Conservation (phyloP, 176 grass and related monocot genomes). For the Carex myosuroides region DNA sequence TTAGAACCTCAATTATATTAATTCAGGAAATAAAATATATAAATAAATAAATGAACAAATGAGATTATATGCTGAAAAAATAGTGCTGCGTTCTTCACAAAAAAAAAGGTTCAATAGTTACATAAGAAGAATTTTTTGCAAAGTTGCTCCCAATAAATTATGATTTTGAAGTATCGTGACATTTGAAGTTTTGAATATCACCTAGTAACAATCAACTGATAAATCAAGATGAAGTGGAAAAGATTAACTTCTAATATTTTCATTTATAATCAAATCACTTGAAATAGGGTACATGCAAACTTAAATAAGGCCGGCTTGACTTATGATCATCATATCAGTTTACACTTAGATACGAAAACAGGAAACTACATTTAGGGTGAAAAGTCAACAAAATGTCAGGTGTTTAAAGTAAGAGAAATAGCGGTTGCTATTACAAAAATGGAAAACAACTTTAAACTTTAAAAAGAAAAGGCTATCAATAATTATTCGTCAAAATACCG, state of each 20-base stretch:
- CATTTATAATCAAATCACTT: neutral
- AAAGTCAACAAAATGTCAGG: neutral
- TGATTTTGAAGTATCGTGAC: neutral
- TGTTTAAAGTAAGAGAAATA: neutral
- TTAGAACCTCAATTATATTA: neutral
- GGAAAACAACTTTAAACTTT: neutral
- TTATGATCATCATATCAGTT: neutral
- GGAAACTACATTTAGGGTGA: neutral
- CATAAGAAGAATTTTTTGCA: neutral
- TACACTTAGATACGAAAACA: neutral
- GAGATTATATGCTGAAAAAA: neutral
- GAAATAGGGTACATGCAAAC: neutral
- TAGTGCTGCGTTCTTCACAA: neutral
- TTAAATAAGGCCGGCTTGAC: neutral
- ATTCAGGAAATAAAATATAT: neutral
- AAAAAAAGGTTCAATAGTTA: neutral
- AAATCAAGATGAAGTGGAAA: neutral
- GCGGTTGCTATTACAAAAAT: neutral
- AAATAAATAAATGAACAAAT: neutral
- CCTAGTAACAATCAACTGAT: neutral
- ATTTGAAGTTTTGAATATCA: neutral
- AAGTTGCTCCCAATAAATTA: neutral
- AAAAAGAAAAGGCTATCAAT: neutral
- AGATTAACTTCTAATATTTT: neutral
- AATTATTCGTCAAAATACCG: slow-evolving; percentile 30